Conservation (phyloP, 768 basidiomycete species). For the Leucosporidium scottii region DNA sequence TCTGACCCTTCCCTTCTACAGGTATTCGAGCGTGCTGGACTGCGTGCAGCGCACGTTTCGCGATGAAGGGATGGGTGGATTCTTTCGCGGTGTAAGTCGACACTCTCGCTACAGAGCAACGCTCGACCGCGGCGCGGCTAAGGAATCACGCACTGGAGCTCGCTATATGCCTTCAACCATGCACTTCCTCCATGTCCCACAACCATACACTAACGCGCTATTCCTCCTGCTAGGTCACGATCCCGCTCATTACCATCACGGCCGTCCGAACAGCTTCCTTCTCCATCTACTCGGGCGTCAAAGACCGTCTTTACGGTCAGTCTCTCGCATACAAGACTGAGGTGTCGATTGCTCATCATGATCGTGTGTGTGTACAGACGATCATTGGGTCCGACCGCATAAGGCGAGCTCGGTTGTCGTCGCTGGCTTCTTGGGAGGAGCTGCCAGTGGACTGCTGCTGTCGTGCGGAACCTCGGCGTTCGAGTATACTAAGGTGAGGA, state of each 20-base stretch:
- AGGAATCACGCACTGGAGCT: neutral
- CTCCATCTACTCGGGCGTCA: constrained; percentile 79
- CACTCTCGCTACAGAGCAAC: neutral
- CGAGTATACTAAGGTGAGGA: constrained; percentile 21
- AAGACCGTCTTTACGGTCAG: constrained; percentile 63
- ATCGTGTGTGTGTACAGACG: too few relatives aligned
- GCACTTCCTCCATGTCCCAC: too few relatives aligned
- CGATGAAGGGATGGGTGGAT: constrained; percentile 53
- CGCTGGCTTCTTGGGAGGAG: constrained; percentile 32
- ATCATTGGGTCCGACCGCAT: constrained; percentile 50
- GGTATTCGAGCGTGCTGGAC: constrained; percentile 52
- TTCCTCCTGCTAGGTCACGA: neutral
- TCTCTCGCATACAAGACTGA: too few relatives aligned
- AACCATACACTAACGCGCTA: too few relatives aligned
- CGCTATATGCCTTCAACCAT: too few relatives aligned
- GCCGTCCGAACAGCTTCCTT: constrained; percentile 61
- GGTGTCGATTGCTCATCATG: too few relatives aligned
- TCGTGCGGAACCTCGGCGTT: constrained; percentile 29
- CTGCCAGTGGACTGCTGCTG: constrained; percentile 30
- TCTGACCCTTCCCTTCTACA: neutral
- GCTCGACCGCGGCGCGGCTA: neutral
- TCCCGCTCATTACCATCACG: constrained; percentile 16
- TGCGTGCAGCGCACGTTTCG: constrained; percentile 66
- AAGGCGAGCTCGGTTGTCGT: constrained; percentile 3
- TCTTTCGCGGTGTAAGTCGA: constrained; percentile 53